Evolutionary conservation across 1,284 basidiomycete genomes (phyloP), one percentile per base, ranked within the genome.

Genomic region (Trichosporon coremiiforme): DNA sequence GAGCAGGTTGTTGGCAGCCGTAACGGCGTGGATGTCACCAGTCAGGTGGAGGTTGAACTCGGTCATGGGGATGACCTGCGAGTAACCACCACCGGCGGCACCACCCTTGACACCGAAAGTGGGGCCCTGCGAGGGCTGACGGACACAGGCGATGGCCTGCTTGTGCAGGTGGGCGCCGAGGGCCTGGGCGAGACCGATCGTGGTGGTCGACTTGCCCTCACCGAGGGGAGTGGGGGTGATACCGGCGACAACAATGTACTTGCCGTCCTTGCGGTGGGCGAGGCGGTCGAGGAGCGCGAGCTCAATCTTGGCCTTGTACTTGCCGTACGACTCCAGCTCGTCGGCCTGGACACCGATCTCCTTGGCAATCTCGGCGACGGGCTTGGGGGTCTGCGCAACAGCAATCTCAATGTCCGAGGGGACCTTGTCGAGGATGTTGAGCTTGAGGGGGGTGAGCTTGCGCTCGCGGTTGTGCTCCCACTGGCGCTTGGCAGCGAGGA

Each of bases 41-140:
- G 96, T 99, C 80, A 99, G 85, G 83, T 99, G 97, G 67, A 80
- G 84, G 72, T 82, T 84, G 77, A 94, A 93, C 86, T 98, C 95
- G 80, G 98, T 95, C 95, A 98, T 98, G 66, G 95, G 95, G 84
- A 98, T 98, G 78, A 99, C 93, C 83, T 99, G 96, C 81, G 94
- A 95, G 86, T 99, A 99, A 70, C 96, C 96, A 76, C 96, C 96
- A 68, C 97, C 96, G 67, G 96, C 96, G 38, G 96, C 97, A 79
- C 97, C 97, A 77, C 96, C 96, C 85, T 99, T 99, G 87, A 99
- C 98, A 80, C 97, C 96, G 80, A 99, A 99, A 0, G 96, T 99
- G 35, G 96, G 96, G 17, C 97, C 96, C 84, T 99, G 96, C 83
- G 94, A 96, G 1, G 96, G 96, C 82, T 99, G 97, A 71, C 96